phyloP scores from a whole-genome alignment of 2,329 filamentous ascomycete species.

The Seiridium unicorne region DNA sequence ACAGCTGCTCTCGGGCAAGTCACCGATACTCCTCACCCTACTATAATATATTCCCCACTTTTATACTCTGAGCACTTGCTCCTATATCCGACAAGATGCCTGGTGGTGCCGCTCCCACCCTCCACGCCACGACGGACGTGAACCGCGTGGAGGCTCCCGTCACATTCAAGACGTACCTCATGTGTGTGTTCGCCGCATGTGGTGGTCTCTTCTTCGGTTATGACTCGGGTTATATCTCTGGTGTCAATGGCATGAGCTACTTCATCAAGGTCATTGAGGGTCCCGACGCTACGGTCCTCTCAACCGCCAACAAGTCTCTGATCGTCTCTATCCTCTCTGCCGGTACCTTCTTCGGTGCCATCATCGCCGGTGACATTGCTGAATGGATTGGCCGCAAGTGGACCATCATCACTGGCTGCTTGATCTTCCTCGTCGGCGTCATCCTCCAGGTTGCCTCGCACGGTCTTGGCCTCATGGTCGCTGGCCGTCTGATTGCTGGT shows the following conservation, averaged over 20 bases:
- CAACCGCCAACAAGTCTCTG: slow-evolving; percentile 46
- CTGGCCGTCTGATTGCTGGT: slow-evolving; percentile 73
- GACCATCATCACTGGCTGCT: slow-evolving; percentile 70
- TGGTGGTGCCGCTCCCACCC: slow-evolving; percentile 4
- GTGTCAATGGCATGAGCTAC: slow-evolving; percentile 35
- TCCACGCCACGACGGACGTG: slow-evolving; percentile 47
- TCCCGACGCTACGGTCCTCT: slow-evolving; percentile 29
- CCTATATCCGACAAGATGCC: slow-evolving; percentile 1
- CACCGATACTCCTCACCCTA: background rate
- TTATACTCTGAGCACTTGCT: slow-evolving; percentile 1
- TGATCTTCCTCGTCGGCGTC: slow-evolving; percentile 68
- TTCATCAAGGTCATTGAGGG: slow-evolving; percentile 33
- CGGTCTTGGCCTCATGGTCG: slow-evolving; percentile 62
- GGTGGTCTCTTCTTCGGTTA: slow-evolving; percentile 78
- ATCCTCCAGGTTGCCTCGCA: slow-evolving; percentile 62
- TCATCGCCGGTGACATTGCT: slow-evolving; percentile 75
- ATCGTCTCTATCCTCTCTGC: slow-evolving; percentile 76
- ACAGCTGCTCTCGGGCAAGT: background rate
- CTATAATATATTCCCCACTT: slow-evolving; percentile 1
- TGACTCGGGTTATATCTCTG: slow-evolving; percentile 60
- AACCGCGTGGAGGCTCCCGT: slow-evolving; percentile 65
- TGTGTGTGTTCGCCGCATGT: slow-evolving; percentile 70
- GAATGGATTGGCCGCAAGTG: slow-evolving; percentile 73
- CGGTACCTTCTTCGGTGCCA: slow-evolving; percentile 75
- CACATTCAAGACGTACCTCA: slow-evolving; percentile 66